Evolutionary conservation across 148 eudicot genomes (phyloP).

Genomic region (Polygonum aviculare): DNA sequence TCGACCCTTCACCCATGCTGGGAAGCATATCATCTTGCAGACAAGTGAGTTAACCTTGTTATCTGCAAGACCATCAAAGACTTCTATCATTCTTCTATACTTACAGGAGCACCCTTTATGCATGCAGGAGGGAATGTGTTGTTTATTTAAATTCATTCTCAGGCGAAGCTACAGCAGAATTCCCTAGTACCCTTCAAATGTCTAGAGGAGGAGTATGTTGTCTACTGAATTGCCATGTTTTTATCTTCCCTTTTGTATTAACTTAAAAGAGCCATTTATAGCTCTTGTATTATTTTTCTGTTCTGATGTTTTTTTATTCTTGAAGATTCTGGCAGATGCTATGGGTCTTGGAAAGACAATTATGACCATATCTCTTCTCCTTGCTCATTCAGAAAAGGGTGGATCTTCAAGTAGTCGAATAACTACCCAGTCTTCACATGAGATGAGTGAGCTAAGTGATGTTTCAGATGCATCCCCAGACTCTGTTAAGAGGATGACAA

Average conservation of each 20-base stretch:
- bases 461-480: slow-evolving; percentile 38
- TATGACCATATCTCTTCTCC: slow-evolving; percentile 93
- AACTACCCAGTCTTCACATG: slow-evolving; percentile 30
- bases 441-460: slow-evolving; percentile 26
- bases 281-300: slow-evolving; percentile 9
- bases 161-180: slow-evolving; percentile 87
- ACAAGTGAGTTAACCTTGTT: slow-evolving; percentile 38
- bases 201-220: slow-evolving; percentile 93
- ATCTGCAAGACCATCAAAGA: background rate
- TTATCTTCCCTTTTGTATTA: background rate
- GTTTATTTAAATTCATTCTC: slow-evolving; percentile 89
- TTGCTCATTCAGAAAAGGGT: slow-evolving; percentile 64
- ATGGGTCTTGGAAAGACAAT: slow-evolving; percentile 99
- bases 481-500: slow-evolving; percentile 36
- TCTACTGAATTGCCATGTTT: background rate
- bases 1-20: slow-evolving; percentile 93
- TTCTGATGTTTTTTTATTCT: slow-evolving; percentile 22
- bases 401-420: slow-evolving; percentile 36
- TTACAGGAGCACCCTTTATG: slow-evolving; percentile 8
- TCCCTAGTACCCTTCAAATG: slow-evolving; percentile 95
- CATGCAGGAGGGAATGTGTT: slow-evolving; percentile 67
- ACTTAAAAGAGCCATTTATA: background rate
- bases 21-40: slow-evolving; percentile 90
- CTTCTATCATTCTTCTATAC: background rate
- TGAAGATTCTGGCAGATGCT: slow-evolving; percentile 96